These are phyloP conservation scores for Trypanosoma cruzi DNA, from an alignment of 208 protist genomes.

Conservation along the genomic window DNA sequence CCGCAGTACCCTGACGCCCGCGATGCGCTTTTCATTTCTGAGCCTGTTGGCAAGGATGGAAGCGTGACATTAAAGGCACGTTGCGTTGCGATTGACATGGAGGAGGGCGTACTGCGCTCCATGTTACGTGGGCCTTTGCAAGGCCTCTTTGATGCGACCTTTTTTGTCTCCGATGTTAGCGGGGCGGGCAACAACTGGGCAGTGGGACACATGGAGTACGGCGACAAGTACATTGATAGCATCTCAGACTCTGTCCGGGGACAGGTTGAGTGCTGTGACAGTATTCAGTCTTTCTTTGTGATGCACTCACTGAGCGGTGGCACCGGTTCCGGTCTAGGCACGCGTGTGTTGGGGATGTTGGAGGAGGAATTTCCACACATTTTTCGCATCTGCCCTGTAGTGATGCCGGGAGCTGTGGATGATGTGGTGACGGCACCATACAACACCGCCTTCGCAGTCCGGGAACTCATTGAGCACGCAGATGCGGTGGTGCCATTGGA, in stretches of 20 bases:
- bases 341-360: slow-evolving; percentile 91
- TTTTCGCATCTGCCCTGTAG: slow-evolving; percentile 87
- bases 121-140: slow-evolving; percentile 83
- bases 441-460: slow-evolving; percentile 93
- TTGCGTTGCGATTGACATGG: slow-evolving; percentile 97
- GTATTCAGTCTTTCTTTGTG: slow-evolving; percentile 95
- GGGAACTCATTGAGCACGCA: slow-evolving; percentile 93
- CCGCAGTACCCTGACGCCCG: slow-evolving; percentile 71
- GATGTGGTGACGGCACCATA: slow-evolving; percentile 97
- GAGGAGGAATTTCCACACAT: slow-evolving; percentile 94
- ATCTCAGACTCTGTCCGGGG: slow-evolving; percentile 86
- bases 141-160: slow-evolving; percentile 89
- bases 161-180: slow-evolving; percentile 90
- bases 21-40: slow-evolving; percentile 68
- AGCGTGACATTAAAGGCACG: slow-evolving; percentile 74
- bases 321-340: slow-evolving; percentile 96
- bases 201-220: slow-evolving; percentile 93
- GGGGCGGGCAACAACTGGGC: slow-evolving; percentile 95
- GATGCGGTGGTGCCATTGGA: slow-evolving; percentile 95
- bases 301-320: slow-evolving; percentile 96
- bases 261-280: slow-evolving; percentile 94
- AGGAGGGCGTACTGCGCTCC: slow-evolving; percentile 92
- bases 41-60: background rate
- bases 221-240: slow-evolving; percentile 81
- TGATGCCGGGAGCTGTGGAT: slow-evolving; percentile 92